These are phyloP conservation scores for Prunus yedoensis DNA, from an alignment of 331 rosid genomes.

Conservation along the genomic window DNA sequence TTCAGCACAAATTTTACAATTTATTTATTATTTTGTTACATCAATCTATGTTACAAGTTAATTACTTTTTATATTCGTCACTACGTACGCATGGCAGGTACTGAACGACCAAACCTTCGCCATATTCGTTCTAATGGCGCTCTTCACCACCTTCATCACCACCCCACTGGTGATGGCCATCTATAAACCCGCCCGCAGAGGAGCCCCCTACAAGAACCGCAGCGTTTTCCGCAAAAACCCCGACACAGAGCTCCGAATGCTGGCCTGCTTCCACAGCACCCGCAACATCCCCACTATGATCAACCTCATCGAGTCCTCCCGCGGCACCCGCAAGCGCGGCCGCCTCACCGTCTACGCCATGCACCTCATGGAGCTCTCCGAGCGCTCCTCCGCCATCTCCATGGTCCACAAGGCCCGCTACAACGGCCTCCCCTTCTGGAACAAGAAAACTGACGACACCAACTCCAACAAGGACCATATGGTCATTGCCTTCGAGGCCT, in stretches of 20 bases:
- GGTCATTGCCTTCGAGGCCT: slow-evolving; percentile 73
- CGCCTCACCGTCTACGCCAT: slow-evolving; percentile 69
- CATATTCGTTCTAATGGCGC: slow-evolving; percentile 76
- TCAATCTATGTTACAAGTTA: too few relatives aligned
- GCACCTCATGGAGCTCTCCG: slow-evolving; percentile 82
- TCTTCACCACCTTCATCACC: slow-evolving; percentile 79
- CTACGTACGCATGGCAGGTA: slow-evolving; percentile 38
- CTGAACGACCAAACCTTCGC: slow-evolving; percentile 78
- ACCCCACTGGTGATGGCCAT: slow-evolving; percentile 67
- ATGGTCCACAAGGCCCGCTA: slow-evolving; percentile 81
- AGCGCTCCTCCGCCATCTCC: slow-evolving; percentile 76
- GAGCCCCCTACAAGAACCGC: slow-evolving; percentile 58
- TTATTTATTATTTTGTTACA: too few relatives aligned
- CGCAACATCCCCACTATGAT: slow-evolving; percentile 63
- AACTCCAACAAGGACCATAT: slow-evolving; percentile 41
- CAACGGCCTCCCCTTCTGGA: slow-evolving; percentile 81
- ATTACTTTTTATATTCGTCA: background rate
- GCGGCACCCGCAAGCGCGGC: slow-evolving; percentile 54
- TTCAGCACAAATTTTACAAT: too few relatives aligned
- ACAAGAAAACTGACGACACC: slow-evolving; percentile 31
- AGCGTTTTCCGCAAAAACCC: slow-evolving; percentile 43
- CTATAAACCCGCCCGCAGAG: slow-evolving; percentile 66
- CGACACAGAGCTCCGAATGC: slow-evolving; percentile 52
- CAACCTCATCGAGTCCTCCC: slow-evolving; percentile 63
- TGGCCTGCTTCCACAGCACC: slow-evolving; percentile 71